phyloP scores from a whole-genome alignment of 805 yeast species.

The Pichia cephalocereana region DNA sequence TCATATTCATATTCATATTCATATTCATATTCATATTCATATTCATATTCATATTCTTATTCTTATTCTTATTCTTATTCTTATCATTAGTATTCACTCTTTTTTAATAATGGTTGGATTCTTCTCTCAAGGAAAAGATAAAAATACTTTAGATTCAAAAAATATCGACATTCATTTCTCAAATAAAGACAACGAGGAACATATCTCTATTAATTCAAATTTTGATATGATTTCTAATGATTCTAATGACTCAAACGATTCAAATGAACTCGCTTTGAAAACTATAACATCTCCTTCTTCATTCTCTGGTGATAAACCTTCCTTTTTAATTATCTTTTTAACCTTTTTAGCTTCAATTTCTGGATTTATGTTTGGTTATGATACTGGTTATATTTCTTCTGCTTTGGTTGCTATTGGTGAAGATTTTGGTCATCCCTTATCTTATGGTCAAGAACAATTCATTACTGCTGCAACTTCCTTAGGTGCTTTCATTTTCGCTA shows the following conservation, averaged over 20 bases:
- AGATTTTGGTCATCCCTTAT: conserved; percentile 54
- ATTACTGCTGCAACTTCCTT: conserved; percentile 92
- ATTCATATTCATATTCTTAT: too few relatives aligned
- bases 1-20: too few relatives aligned
- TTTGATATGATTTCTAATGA: conserved; percentile 22
- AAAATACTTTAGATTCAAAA: not conserved
- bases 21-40: too few relatives aligned
- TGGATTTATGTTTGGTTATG: conserved; percentile 96
- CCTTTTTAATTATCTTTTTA: conserved; percentile 55
- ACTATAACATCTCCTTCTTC: conserved; percentile 12
- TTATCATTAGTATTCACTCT: not conserved
- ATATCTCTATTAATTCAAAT: not conserved
- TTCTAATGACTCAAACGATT: conserved; percentile 31
- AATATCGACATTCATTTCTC: not conserved
- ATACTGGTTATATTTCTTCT: conserved; percentile 92
- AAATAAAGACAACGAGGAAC: not conserved
- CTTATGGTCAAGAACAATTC: conserved; percentile 76
- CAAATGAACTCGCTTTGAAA: conserved; percentile 9
- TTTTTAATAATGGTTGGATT: not conserved
- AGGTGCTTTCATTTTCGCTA: conserved; percentile 79
- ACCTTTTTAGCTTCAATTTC: conserved; percentile 80
- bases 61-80: not conserved
- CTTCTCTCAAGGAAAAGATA: not conserved
- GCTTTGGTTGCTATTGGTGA: conserved; percentile 81
- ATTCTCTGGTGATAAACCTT: conserved; percentile 42